Conservation (phyloP, 2,329 filamentous ascomycete species). For the Trichoderma cornu-damae region DNA sequence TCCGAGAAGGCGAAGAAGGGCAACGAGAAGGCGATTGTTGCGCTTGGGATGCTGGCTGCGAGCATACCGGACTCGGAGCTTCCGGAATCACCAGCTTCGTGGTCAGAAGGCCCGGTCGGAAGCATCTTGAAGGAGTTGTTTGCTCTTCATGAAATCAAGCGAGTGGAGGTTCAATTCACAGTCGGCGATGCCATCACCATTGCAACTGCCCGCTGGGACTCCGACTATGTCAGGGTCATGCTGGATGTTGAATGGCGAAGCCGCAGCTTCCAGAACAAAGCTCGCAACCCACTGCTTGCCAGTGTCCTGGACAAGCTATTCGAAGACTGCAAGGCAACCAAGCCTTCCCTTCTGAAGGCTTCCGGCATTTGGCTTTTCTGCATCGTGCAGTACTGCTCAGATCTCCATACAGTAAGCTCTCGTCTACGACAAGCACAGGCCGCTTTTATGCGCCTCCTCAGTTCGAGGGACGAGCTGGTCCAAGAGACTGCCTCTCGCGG, state of each 20-base stretch:
- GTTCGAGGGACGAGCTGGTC: conserved; percentile 85
- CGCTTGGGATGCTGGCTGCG: conserved; percentile 69
- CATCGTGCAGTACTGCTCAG: conserved; percentile 82
- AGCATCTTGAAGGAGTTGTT: conserved; percentile 65
- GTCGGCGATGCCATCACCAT: conserved; percentile 84
- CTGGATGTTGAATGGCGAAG: conserved; percentile 63
- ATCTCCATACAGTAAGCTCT: conserved; percentile 66
- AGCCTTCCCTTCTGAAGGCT: conserved; percentile 84
- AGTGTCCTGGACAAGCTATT: conserved; percentile 67
- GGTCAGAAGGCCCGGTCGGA: conserved; percentile 40
- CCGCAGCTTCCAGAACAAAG: conserved; percentile 35
- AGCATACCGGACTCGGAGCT: conserved; percentile 32
- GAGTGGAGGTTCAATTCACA: conserved; percentile 83
- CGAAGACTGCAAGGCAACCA: conserved; percentile 72
- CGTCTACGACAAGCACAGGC: conserved; percentile 74
- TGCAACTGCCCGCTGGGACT: conserved; percentile 74
- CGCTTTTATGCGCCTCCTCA: conserved; percentile 81
- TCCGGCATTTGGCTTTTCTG: conserved; percentile 94
- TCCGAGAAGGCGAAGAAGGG: conserved; percentile 68
- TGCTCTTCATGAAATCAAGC: conserved; percentile 74
- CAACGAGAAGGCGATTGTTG: conserved; percentile 74
- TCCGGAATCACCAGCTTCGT: conserved; percentile 12
- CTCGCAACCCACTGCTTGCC: conserved; percentile 41
- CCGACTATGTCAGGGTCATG: conserved; percentile 67
- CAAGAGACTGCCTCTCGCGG: conserved; percentile 93